These are phyloP conservation scores for Spongospora subterranea DNA, from an alignment of 208 protist species.

Conservation along the genomic window DNA sequence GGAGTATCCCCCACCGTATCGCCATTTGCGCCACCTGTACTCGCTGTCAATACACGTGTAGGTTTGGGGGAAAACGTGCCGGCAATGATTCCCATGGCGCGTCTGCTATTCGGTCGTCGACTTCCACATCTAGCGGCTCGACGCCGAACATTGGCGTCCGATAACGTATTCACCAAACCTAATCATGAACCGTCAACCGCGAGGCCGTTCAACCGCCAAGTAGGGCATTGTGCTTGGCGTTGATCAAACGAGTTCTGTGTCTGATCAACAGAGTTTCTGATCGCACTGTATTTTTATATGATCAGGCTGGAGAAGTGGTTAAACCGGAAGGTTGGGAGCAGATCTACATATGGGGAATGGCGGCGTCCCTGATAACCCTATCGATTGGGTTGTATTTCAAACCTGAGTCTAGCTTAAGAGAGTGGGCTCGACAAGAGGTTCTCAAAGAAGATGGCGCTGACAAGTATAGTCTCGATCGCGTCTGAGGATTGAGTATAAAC, in stretches of 20 bases:
- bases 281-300: background rate
- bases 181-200: slow-evolving; percentile 52
- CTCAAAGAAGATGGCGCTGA: slow-evolving; percentile 33
- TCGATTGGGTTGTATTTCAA: slow-evolving; percentile 39
- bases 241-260: background rate
- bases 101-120: background rate
- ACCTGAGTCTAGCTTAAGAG: background rate
- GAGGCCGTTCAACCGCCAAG: slow-evolving; percentile 24
- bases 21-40: too few relatives aligned
- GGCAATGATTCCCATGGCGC: background rate
- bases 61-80: too few relatives aligned
- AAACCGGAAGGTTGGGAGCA: background rate
- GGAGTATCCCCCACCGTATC: too few relatives aligned
- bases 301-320: background rate
- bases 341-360: slow-evolving; percentile 49
- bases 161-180: background rate
- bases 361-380: background rate
- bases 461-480: slow-evolving; percentile 41
- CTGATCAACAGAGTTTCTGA: background rate
- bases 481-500: too few relatives aligned
- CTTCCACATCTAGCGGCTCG: background rate
- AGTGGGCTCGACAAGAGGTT: slow-evolving; percentile 36
- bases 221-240: too few relatives aligned
- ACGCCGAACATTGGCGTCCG: background rate
- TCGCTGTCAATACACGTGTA: too few relatives aligned